Conservation (phyloP, 2,329 filamentous ascomycete genomes). For the Hypoxylon sp. region DNA sequence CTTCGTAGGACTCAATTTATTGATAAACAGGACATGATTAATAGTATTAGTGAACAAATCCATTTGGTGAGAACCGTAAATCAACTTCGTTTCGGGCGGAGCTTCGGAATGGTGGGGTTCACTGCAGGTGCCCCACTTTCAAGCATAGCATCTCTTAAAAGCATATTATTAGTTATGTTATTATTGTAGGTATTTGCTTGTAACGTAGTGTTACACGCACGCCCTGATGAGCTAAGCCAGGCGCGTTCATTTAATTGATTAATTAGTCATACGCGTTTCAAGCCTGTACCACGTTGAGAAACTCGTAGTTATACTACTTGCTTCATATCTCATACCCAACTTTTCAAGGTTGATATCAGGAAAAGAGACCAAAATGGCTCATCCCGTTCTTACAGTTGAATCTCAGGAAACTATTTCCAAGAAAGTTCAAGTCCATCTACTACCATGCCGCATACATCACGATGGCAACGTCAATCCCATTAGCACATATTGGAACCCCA, state of each 20-base stretch:
- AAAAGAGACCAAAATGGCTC: conserved; percentile 47
- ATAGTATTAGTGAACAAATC: background rate
- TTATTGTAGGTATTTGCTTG: conserved; percentile 1
- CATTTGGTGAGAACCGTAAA: background rate
- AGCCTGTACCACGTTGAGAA: background rate
- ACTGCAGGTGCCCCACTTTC: too few species aligned
- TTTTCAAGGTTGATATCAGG: background rate
- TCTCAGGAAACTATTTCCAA: conserved; percentile 34
- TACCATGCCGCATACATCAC: conserved; percentile 86
- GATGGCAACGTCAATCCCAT: conserved; percentile 77
- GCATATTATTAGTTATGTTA: conserved; percentile 1
- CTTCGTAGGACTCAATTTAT: background rate
- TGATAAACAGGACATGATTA: background rate
- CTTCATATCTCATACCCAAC: background rate
- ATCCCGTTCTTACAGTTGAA: conserved; percentile 50
- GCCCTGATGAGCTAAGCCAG: background rate
- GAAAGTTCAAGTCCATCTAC: conserved; percentile 66
- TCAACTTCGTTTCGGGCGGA: conserved; percentile 2
- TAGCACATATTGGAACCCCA: conserved; percentile 79
- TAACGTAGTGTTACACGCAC: background rate
- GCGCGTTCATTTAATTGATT: conserved; percentile 34
- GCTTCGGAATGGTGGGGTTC: background rate
- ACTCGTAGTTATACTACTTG: background rate
- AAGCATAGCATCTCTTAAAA: background rate
- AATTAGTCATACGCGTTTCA: conserved; percentile 28